phyloP scores from a whole-genome alignment of 2,329 filamentous ascomycete species.

The Calonectria montana region DNA sequence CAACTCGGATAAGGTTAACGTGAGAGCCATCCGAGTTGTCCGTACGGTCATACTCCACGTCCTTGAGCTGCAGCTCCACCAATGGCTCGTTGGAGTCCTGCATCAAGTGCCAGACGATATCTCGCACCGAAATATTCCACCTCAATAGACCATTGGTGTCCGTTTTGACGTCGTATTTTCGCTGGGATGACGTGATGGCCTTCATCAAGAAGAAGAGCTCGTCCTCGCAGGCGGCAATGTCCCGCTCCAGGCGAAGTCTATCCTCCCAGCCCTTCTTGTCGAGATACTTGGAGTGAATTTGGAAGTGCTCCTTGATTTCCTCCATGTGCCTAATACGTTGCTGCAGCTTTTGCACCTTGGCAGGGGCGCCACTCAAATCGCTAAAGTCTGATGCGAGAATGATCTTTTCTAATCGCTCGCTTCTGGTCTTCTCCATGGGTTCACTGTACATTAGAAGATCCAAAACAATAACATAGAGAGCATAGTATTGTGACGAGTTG shows the following conservation, averaged over 20 bases:
- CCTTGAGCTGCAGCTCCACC: slow-evolving; percentile 91
- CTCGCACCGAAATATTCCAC: slow-evolving; percentile 93
- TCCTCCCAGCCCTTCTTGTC: slow-evolving; percentile 94
- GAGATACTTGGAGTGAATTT: slow-evolving; percentile 87
- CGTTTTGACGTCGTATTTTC: slow-evolving; percentile 79
- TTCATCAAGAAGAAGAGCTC: slow-evolving; percentile 99
- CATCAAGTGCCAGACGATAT: slow-evolving; percentile 98
- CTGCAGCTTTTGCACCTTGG: slow-evolving; percentile 92
- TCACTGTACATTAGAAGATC: slow-evolving; percentile 97
- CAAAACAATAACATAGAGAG: slow-evolving; percentile 97
- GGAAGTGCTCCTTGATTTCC: slow-evolving; percentile 96
- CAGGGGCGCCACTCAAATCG: slow-evolving; percentile 90
- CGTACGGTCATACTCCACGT: slow-evolving; percentile 92
- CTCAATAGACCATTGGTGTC: slow-evolving; percentile 84
- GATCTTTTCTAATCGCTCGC: slow-evolving; percentile 95
- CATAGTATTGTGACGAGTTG: slow-evolving; percentile 97
- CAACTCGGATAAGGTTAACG: slow-evolving; percentile 89
- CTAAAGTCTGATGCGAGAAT: slow-evolving; percentile 99
- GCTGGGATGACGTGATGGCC: slow-evolving; percentile 95
- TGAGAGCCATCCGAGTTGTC: slow-evolving; percentile 98
- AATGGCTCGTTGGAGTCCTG: slow-evolving; percentile 87
- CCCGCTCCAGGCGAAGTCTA: slow-evolving; percentile 86
- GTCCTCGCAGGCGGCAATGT: slow-evolving; percentile 90
- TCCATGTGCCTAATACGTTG: slow-evolving; percentile 93
- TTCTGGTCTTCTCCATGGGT: slow-evolving; percentile 96